Conservation (phyloP, 1,284 basidiomycete genomes). For the Ustilago loliicola region DNA sequence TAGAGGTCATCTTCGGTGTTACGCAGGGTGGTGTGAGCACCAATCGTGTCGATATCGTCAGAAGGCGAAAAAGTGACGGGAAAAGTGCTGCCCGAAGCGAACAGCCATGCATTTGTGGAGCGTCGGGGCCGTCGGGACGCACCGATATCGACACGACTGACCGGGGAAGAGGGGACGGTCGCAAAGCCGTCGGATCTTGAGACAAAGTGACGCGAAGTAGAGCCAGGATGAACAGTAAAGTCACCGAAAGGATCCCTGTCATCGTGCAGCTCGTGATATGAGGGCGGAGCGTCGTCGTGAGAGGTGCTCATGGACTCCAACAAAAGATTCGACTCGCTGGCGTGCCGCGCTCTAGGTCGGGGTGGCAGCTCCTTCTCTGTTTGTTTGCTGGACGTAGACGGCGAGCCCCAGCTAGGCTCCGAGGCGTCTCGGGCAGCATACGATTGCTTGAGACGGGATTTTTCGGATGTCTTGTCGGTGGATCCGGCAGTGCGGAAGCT, state of each 20-base stretch:
- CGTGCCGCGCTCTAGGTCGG: slow-evolving; percentile 13
- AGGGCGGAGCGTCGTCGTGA: slow-evolving; percentile 34
- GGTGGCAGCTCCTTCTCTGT: neutral
- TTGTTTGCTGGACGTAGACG: neutral
- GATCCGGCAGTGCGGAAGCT: slow-evolving; percentile 41
- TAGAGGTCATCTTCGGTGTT: slow-evolving; percentile 25
- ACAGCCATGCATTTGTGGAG: slow-evolving; percentile 15
- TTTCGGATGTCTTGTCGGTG: slow-evolving; percentile 10
- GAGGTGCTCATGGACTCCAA: slow-evolving; percentile 13
- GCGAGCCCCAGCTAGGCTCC: neutral
- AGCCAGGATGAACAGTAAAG: neutral
- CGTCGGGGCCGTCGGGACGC: slow-evolving; percentile 13
- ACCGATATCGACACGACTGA: slow-evolving; percentile 10
- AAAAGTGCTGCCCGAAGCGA: neutral
- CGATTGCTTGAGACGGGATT: slow-evolving; percentile 7
- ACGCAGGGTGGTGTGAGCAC: neutral
- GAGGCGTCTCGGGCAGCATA: slow-evolving; percentile 11
- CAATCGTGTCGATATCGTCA: neutral
- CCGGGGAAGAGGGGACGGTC: slow-evolving; percentile 22
- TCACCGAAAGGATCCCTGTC: slow-evolving; percentile 29
- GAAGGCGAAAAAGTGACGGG: slow-evolving; percentile 19
- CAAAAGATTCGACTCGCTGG: slow-evolving; percentile 34
- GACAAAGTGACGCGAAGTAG: slow-evolving; percentile 5
- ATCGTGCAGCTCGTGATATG: slow-evolving; percentile 40
- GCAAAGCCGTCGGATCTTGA: slow-evolving; percentile 22